Evolutionary conservation across 192 early-diverging fungal species (phyloP).

Genomic region (Gaertneriomyces sp.): DNA sequence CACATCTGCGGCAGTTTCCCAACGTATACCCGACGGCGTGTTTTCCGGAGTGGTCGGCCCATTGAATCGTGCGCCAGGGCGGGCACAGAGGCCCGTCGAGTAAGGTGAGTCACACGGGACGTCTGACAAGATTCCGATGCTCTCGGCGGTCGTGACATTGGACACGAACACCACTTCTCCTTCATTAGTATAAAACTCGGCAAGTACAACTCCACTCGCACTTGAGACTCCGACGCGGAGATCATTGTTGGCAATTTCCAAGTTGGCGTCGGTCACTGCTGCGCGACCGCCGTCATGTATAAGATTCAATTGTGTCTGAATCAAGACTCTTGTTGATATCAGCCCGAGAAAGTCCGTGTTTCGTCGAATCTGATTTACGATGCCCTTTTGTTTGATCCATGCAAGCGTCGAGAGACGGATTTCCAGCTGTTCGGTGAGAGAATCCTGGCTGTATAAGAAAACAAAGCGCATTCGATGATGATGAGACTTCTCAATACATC

Average conservation of each 20-base stretch:
- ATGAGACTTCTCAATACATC: too few species aligned
- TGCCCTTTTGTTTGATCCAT: not conserved
- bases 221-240: conserved; percentile 2
- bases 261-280: not conserved
- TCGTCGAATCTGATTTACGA: not conserved
- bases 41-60: conserved; percentile 1
- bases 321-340: conserved; percentile 12
- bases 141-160: not conserved
- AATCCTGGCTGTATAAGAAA: not conserved
- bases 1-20: not conserved
- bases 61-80: not conserved
- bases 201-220: not conserved
- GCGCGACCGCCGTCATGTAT: not conserved
- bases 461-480: too few species aligned
- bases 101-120: not conserved
- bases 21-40: not conserved
- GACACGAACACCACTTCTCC: not conserved
- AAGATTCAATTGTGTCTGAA: conserved; percentile 4
- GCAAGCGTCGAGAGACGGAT: conserved; percentile 15
- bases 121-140: not conserved
- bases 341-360: not conserved
- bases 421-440: conserved; percentile 7
- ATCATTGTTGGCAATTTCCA: not conserved
- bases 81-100: not conserved
- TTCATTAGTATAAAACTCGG: conserved; percentile 2